phyloP scores from a whole-genome alignment of 352 stramenopile genomes.

The Globisporangium camurandrum region DNA sequence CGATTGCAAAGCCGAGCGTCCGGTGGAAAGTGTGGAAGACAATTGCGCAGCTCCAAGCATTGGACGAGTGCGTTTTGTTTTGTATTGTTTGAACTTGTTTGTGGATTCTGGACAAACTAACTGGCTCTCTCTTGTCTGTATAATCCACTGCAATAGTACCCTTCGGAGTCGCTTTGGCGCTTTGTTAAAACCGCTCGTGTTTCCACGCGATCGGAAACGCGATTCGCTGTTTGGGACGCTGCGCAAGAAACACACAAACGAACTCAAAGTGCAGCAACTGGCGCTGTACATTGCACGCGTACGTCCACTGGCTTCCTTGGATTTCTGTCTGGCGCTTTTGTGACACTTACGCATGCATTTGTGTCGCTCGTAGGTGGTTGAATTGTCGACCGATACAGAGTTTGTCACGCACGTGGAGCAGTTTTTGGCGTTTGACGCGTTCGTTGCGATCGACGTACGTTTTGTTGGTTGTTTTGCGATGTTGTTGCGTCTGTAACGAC shows the following conservation, averaged over 20 bases:
- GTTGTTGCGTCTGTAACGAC: too few relatives aligned
- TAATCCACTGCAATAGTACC: constrained; percentile 27
- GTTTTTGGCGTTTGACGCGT: constrained; percentile 59
- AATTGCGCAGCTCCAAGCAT: constrained; percentile 49
- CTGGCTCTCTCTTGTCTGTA: neutral
- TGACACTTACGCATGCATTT: too few relatives aligned
- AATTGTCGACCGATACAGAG: constrained; percentile 30
- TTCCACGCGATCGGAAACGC: constrained; percentile 61
- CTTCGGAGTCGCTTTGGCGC: constrained; percentile 36
- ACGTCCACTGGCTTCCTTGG: constrained; percentile 2
- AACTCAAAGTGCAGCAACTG: constrained; percentile 66
- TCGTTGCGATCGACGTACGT: constrained; percentile 60
- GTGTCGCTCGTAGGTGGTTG: constrained; percentile 48
- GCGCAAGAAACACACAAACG: constrained; percentile 58
- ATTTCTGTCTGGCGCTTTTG: neutral
- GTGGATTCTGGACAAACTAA: too few relatives aligned
- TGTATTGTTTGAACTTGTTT: neutral
- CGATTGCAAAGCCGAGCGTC: constrained; percentile 59
- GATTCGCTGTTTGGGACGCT: constrained; percentile 65
- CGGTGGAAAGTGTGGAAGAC: constrained; percentile 77
- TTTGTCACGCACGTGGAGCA: constrained; percentile 36
- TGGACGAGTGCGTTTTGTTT: constrained; percentile 49
- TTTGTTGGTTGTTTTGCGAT: neutral
- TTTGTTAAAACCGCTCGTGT: constrained; percentile 50
- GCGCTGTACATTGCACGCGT: constrained; percentile 64